Base-by-base conservation (phyloP, 108 stramenopile genomes). In the Nitzschia palea region DNA sequence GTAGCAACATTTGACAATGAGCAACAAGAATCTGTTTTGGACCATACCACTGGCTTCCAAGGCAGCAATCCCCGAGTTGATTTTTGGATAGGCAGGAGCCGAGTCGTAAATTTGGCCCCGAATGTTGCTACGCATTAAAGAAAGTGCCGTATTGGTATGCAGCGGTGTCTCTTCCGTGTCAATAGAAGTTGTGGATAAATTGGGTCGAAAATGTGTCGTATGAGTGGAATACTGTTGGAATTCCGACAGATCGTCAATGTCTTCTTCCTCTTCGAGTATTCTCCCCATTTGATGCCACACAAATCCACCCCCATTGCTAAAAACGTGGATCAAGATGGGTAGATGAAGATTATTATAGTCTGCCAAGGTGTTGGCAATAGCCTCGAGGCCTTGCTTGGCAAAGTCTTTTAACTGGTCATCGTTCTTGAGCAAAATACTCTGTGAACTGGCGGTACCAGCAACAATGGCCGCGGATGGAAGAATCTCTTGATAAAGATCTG, bases 301-400 rank as follows among this genome's bases (percentile, higher is more conserved):
- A 60, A 42, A 60, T 37, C 59, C 59, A 43, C 59, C 59, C 3
- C 59, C 59, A 42, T 60, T 60, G 59, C 37, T 42, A 20, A 60
- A 60, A 4, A 60, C 20, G 28, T 60, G 59, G 23, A 60, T 37
- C 37, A 60, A 23, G 3, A 60, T 37, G 2, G 59, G 59, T 32
- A 60, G 42, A 26, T 60, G 25, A 4, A 60, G 31, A 26, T 37
- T 27, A 31, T 60, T 37, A 34, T 60, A 42, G 2, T 60, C 59
- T n/a, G 59, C 8, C 40, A 42, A 28, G 4, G 28, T 0, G 1
- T 32, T 42, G 25, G 25, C 35, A 27, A 60, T 43, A 23, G 33
- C 20, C 28, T 40, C 59, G 36, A 60, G 28, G 14, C 59, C 59
- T 26, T 60, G 4, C 31, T 20, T 1, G 4, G 59, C 30, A 60